These are phyloP conservation scores for Fagopyrum homotropicum DNA, from an alignment of 148 eudicot species.

Conservation along the genomic window DNA sequence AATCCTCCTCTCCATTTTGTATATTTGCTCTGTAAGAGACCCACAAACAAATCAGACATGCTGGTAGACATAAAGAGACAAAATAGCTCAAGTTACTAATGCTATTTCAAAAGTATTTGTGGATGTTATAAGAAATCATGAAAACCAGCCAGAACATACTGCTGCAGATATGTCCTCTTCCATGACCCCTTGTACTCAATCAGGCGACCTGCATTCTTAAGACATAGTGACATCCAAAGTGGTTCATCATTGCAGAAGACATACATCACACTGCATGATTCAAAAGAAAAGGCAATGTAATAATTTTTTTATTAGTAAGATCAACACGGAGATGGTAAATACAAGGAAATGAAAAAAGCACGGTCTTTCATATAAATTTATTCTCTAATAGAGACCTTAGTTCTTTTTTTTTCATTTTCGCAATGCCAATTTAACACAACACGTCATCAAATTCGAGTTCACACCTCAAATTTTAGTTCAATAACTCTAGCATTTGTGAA, in stretches of 20 bases:
- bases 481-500: neutral
- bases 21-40: conserved; percentile 34
- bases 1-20: conserved; percentile 29
- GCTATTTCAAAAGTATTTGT: neutral
- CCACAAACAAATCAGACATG: conserved; percentile 8
- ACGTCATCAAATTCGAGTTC: neutral
- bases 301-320: neutral
- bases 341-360: neutral
- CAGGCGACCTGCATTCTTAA: conserved; percentile 38
- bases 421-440: neutral
- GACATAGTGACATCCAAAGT: conserved; percentile 91
- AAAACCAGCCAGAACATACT: conserved; percentile 34
- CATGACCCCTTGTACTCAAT: conserved; percentile 88
- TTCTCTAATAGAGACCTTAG: neutral
- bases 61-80: neutral
- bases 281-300: neutral
- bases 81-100: neutral
- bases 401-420: neutral
- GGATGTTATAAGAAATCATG: neutral
- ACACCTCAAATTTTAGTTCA: neutral
- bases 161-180: conserved; percentile 68
- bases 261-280: conserved; percentile 83
- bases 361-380: neutral
- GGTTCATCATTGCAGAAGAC: conserved; percentile 97
- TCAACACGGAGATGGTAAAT: neutral